These are phyloP conservation scores for Stygiomarasmius scandens DNA, from an alignment of 1,284 basidiomycete genomes.

Conservation along the genomic window DNA sequence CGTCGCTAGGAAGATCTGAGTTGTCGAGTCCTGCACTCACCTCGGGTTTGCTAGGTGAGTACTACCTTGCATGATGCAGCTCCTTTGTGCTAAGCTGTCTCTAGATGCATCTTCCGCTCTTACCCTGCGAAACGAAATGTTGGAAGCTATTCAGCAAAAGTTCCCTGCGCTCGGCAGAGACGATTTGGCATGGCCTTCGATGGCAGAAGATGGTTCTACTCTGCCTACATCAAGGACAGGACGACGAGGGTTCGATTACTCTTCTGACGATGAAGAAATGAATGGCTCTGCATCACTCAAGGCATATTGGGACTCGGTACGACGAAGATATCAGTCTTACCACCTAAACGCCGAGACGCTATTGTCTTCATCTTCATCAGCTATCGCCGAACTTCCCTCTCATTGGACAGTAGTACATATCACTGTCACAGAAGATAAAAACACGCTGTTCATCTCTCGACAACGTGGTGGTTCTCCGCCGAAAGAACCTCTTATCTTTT, in stretches of 20 bases:
- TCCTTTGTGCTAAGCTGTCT: slow-evolving; percentile 5
- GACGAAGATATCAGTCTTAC: slow-evolving; percentile 53
- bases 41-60: slow-evolving; percentile 69
- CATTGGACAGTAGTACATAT: slow-evolving; percentile 90
- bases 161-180: slow-evolving; percentile 50
- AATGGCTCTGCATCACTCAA: slow-evolving; percentile 40
- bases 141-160: slow-evolving; percentile 72
- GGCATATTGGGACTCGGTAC: slow-evolving; percentile 65
- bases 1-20: slow-evolving; percentile 69
- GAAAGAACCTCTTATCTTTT: slow-evolving; percentile 73
- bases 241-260: slow-evolving; percentile 18
- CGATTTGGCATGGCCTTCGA: slow-evolving; percentile 71
- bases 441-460: slow-evolving; percentile 83
- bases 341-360: slow-evolving; percentile 42
- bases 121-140: slow-evolving; percentile 79
- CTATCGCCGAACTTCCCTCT: slow-evolving; percentile 52
- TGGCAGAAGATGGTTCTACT: slow-evolving; percentile 46
- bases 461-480: slow-evolving; percentile 53
- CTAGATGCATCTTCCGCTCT: slow-evolving; percentile 72
- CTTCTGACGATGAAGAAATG: slow-evolving; percentile 34
- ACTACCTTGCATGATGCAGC: not conserved
- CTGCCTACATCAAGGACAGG: slow-evolving; percentile 29
- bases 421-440: slow-evolving; percentile 80
- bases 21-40: slow-evolving; percentile 54
- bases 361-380: slow-evolving; percentile 39